Evolutionary conservation across 306 rosid species (phyloP), one percentile per base, ranked within the genome.

Genomic region (Casuarina glauca): DNA sequence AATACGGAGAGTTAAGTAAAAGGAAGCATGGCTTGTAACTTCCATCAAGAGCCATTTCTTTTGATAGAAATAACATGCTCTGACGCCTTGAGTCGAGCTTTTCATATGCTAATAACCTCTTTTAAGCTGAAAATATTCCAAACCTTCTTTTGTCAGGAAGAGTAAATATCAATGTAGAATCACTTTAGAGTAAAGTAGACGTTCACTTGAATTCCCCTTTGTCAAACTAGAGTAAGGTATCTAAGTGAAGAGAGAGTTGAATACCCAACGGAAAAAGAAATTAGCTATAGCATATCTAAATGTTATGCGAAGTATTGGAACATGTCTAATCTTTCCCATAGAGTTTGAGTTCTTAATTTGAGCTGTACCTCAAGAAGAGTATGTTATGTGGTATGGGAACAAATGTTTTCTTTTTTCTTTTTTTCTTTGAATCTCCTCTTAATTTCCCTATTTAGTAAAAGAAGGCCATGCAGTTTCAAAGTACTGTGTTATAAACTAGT

Each of bases 1-100:
- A 62, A 36, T 19, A 58, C 7, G 13, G 42, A 36, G 69, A 12
- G 19, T 62, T 62, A 9, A 36, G 12, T n/a, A 36, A 12, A 57
- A 20, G 39, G 10, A 57, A 20, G 64, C 64, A 51, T 55, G 35
- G 13, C 9, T 62, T 12, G 17, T 62, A 11, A 62, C n/a, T 35
- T 62, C 69, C 69, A 62, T 62, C 69, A 36, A 62, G 69, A 36
- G 43, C 68, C 7, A 11, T 61, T 61, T 36, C 43, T 61, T 61
- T 38, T 12, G 6, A 35, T 7, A 32, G 3, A n/a, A 61, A 61
- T 32, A 4, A 61, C 42, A 61, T 52, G 4, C 1, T 1, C n/a
- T 9, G 50, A 46, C 9, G 9, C 50, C 8, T 46, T 46, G 50
- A 46, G 2, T 46, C 50, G 9, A 46, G 50, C 50, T 46, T 46